These are phyloP conservation scores for Paulownia fortunei DNA, from an alignment of 257 asterid species.

Conservation along the genomic window DNA sequence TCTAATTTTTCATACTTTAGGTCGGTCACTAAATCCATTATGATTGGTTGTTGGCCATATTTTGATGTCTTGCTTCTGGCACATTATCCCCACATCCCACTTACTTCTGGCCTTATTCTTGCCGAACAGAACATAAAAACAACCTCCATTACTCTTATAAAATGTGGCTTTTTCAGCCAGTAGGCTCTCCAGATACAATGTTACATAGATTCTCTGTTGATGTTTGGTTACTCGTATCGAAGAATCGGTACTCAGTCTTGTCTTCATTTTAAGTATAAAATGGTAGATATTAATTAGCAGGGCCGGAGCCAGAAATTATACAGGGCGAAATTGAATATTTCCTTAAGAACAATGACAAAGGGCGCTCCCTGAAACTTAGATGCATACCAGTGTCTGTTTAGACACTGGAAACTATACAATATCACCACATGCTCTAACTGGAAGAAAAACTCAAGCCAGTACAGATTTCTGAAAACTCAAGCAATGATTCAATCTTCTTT, in stretches of 20 bases:
- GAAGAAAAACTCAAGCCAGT: no score
- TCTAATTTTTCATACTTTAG: background rate
- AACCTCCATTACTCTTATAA: background rate
- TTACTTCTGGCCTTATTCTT: constrained; percentile 9
- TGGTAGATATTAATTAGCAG: no score
- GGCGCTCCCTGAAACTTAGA: no score
- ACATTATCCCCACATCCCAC: constrained; percentile 10
- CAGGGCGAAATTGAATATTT: no score
- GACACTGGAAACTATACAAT: background rate
- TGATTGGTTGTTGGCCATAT: constrained; percentile 18
- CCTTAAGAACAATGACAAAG: no score
- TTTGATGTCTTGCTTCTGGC: background rate
- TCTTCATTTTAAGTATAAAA: background rate
- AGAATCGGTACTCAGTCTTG: background rate
- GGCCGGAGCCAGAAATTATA: no score
- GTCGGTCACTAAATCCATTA: constrained; percentile 14
- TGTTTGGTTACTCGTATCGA: background rate
- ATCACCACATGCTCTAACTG: background rate
- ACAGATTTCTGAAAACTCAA: no score
- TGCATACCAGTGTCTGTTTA: background rate
- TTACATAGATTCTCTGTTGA: background rate
- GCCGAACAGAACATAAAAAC: background rate
- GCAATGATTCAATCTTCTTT: background rate
- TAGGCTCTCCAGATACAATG: background rate
- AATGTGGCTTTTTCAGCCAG: background rate